Evolutionary conservation across 805 yeast species (phyloP).

Genomic region (Starmerella potacharoeniae): DNA sequence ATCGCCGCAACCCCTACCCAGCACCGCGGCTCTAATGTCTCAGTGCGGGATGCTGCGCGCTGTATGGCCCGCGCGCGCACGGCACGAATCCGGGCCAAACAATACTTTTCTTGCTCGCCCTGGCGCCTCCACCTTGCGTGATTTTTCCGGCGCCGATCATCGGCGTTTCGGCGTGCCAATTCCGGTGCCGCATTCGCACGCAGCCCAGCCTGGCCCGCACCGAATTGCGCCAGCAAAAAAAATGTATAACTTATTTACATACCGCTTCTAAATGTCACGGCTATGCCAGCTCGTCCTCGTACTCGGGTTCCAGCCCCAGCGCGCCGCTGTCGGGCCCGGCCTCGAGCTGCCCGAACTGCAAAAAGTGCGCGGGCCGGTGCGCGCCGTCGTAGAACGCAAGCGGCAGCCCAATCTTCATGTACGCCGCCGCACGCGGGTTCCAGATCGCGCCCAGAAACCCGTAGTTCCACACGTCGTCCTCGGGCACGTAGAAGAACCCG

Average conservation of each 20-base stretch:
- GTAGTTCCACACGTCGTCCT: slow-evolving; percentile 78
- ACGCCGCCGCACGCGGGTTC: slow-evolving; percentile 49
- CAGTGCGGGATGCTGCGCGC: too few relatives aligned
- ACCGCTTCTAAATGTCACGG: too few relatives aligned
- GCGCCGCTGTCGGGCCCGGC: slow-evolving; percentile 25
- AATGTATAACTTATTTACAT: background rate
- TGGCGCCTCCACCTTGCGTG: too few relatives aligned
- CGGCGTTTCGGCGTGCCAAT: too few relatives aligned
- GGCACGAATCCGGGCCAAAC: too few relatives aligned
- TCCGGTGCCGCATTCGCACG: background rate
- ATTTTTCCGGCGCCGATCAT: too few relatives aligned
- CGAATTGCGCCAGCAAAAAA: background rate
- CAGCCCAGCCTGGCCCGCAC: background rate
- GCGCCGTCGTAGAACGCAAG: slow-evolving; percentile 68
- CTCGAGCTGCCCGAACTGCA: slow-evolving; percentile 57
- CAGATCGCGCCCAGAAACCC: slow-evolving; percentile 80
- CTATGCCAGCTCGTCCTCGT: background rate
- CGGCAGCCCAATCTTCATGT: slow-evolving; percentile 67
- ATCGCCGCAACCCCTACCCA: background rate
- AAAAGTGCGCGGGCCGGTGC: slow-evolving; percentile 84
- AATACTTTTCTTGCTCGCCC: too few relatives aligned
- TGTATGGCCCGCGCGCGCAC: too few relatives aligned
- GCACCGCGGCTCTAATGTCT: background rate
- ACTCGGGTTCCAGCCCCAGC: background rate
- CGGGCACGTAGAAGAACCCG: slow-evolving; percentile 83